Evolutionary conservation across 352 stramenopile species (phyloP), one percentile per base, ranked within the genome.

Genomic region (Phytophthora quininea): DNA sequence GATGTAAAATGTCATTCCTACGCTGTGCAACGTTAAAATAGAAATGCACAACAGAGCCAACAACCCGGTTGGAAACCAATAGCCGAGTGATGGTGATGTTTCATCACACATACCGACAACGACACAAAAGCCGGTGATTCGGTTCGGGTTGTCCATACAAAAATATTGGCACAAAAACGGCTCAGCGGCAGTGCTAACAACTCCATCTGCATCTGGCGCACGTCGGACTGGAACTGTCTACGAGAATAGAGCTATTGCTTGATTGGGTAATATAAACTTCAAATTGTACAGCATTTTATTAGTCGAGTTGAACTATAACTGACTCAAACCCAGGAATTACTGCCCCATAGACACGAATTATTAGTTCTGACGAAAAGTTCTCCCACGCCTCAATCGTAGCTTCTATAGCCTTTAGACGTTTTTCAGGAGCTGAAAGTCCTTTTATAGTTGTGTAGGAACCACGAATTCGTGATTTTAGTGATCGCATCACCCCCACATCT

Each of bases 401-500:
- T n/a, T 27, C 1, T 47, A 47, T 35, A 12, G 15, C 51, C 2
- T 33, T 37, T 4, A 43, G 40, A 12, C 29, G 54, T 14, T 60
- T 59, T 29, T 49, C 40, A 15, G 35, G 46, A 12, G 52, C 40
- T 42, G 14, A 49, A 14, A n/a, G 11, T 38, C 38, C 0, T 37
- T n/a, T 52, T 24, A 42, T 60, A 12, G n/a, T 6, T 5, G 24
- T 29, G 6, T n/a, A 59, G 3, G 30, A 38, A 14, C 27, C 31
- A 2, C 48, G 47, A n/a, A n/a, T n/a, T n/a, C n/a, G n/a, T n/a
- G n/a, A 12, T 38, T 67, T 67, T 4, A 66, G 46, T 30, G 60
- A 55, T 4, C 49, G 59, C 55, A 74, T 54, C 6, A 68, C 60
- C 3, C n/a, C 58, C 35, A 69, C 54, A 35, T 68, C 65, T 12